Base-by-base conservation (phyloP, 148 eudicot genomes). In the Camellia granthamiana region DNA sequence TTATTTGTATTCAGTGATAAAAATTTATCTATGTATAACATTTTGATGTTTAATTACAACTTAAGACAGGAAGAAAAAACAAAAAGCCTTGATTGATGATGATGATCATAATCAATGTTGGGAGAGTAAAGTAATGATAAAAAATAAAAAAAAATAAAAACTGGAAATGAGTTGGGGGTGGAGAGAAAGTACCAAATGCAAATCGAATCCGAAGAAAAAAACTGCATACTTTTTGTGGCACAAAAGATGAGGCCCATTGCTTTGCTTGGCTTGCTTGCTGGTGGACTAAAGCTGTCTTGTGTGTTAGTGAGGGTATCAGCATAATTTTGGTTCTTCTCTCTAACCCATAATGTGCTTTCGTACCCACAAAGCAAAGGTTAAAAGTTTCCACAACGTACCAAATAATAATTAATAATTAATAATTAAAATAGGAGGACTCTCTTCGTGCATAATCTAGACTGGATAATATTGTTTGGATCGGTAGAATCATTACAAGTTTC, bases 251-350 rank as follows among this genome's bases (percentile, higher is more conserved):
- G 70, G 16, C 7, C 16, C 5, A 49, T 51, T 5, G n/a, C 55
- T 44, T 44, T 71, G 74, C 54, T 21, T 51, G 30, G 43, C 19
- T 41, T 2, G 43, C 8, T 38, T 8, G 72, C 62, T 7, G 80
- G 62, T 77, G 80, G 80, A 78, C 62, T 78, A 78, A 77, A 67
- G 80, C 80, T 78, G 80, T 78, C 80, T 52, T 67, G 72, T 66
- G 72, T 18, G 59, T 52, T 18, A 49, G 76, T 16, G 73, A 41
- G 61, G 72, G 80, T 51, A 16, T 77, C 41, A n/a, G 1, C 19
- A 78, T 66, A 49, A 77, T 66, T 77, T 67, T 38, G 51, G 59
- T 15, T 19, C 30, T 18, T 61, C 59, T 63, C 60, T 77, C 44
- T 14, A 1, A n/a, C 70, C 47, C 63, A 65, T 64, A 52, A 65